Evolutionary conservation across 1,284 basidiomycete species (phyloP), one percentile per base, ranked within the genome.

Genomic region (Tilletia indica): DNA sequence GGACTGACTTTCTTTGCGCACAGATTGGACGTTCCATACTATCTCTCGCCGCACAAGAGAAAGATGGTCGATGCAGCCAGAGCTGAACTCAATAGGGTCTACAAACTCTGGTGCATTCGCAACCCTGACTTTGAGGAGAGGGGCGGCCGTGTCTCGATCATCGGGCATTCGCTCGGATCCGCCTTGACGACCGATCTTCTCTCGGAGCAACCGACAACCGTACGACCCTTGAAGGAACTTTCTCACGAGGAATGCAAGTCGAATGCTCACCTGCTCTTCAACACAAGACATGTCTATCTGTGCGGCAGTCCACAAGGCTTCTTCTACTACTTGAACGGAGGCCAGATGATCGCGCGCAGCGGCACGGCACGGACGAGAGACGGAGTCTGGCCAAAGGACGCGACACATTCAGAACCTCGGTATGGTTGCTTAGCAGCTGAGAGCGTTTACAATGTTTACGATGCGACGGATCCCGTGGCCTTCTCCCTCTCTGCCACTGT

Each of bases 391-490:
- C 61, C 61, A 6, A 75, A 78, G 63, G 67, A 75, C 38, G 78
- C 77, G 3, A 71, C 74, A 3, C 51, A 81, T 64, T 74, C 79
- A n/a, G 72, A 74, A 2, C 82, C 81, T 1, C 71, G 77, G 9
- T 84, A 80, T 70, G 82, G 80, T 11, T 79, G 78, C 47, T 58
- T 79, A 64, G 77, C 78, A 14, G 69, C 76, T 4, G 73, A 78
- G 54, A 73, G 68, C 36, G 70, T 80, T 21, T 82, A 80, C 70
- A 82, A 82, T 68, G 73, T 83, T 49, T 86, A 85, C 72, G 81
- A 84, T 63, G 77, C 81, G 8, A 82, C 84, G 4, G 86, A 86
- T 70, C 86, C 86, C 0, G 84, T 86, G 8, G 85, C 84, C 3
- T 85, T 85, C 73, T 77, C 79, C 71, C 78, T 86, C 9, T 83